These are phyloP conservation scores for Ormosia semicastrata DNA, from an alignment of 306 rosid genomes.

Conservation along the genomic window DNA sequence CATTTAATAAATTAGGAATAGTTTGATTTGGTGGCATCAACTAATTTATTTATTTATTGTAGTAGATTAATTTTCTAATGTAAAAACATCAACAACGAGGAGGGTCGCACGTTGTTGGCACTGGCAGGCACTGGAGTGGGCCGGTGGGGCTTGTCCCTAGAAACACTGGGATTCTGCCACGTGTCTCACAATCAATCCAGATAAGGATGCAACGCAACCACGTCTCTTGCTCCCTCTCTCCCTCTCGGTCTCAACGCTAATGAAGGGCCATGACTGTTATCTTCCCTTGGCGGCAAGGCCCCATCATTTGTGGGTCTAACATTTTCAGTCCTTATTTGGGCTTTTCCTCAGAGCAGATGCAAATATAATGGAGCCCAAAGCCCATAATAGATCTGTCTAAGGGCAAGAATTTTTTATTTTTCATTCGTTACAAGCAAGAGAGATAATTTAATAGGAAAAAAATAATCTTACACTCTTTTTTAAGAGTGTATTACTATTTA, in stretches of 20 bases:
- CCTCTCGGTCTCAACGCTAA: background rate
- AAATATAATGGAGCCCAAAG: background rate
- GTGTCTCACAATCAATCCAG: background rate
- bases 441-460: too few relatives aligned
- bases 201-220: slow-evolving; percentile 20
- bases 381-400: background rate
- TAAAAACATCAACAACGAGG: slow-evolving; percentile 16
- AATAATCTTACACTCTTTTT: too few relatives aligned
- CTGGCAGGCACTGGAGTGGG: slow-evolving; percentile 12
- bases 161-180: background rate
- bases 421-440: too few relatives aligned
- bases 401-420: too few relatives aligned
- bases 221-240: background rate
- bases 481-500: too few relatives aligned
- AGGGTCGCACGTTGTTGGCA: slow-evolving; percentile 33
- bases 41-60: background rate
- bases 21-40: background rate
- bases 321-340: background rate
- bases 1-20: too few relatives aligned
- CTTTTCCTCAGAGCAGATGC: background rate
- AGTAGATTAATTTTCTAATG: background rate
- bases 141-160: background rate
- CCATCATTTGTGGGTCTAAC: background rate
- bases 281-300: background rate
- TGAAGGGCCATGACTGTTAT: background rate